Conservation (phyloP, 495 filamentous ascomycete genomes). For the Neurospora intermedia region DNA sequence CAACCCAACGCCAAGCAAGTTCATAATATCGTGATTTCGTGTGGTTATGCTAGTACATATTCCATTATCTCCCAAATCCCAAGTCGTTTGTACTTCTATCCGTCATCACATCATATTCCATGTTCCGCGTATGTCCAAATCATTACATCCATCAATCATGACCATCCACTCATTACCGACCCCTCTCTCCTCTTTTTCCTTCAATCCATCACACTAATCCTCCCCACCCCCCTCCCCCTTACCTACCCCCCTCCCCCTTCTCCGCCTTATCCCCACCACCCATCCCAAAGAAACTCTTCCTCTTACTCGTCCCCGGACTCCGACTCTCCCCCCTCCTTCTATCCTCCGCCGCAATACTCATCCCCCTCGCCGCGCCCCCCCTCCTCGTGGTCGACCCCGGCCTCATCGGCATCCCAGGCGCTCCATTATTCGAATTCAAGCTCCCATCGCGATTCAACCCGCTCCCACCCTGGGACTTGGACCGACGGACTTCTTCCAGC, state of each 20-base stretch:
- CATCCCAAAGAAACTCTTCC: not conserved
- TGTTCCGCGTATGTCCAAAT: no score
- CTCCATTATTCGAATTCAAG: not conserved
- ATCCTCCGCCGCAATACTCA: not conserved
- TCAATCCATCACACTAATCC: no score
- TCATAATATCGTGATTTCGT: no score
- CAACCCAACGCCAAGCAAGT: no score
- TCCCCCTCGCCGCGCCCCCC: not conserved
- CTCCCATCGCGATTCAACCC: not conserved
- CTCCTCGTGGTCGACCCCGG: not conserved
- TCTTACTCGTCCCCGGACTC: not conserved
- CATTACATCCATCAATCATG: no score
- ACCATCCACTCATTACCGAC: no score
- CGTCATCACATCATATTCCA: no score
- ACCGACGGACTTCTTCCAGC: slow-evolving; percentile 18
- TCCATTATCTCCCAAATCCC: no score
- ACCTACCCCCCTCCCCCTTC: not conserved
- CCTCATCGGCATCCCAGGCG: not conserved
- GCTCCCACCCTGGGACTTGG: accelerated
- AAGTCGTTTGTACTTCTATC: no score
- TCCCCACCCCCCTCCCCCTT: not conserved
- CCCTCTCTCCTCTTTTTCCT: no score
- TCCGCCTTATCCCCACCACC: not conserved
- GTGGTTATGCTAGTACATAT: no score
- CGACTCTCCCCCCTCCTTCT: not conserved